A percentile compares a stretch with the other conserved stretches of the same genome.
Evolutionary conservation across 345 rosid species (phyloP).

Genomic region (Populus pruinosa): DNA sequence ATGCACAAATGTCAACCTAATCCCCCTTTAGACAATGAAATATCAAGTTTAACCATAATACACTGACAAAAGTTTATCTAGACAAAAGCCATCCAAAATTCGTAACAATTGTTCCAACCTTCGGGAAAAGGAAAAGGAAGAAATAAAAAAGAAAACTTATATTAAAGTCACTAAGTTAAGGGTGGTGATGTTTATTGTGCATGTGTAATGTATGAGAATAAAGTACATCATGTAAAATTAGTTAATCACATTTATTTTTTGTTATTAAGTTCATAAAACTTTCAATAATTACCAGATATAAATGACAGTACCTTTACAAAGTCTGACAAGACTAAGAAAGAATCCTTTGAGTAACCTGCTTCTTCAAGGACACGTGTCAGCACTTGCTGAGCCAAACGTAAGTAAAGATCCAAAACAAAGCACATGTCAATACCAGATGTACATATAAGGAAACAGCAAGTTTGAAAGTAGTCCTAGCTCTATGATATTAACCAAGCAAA

Average conservation of each 20-base stretch:
- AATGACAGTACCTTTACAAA: constrained; percentile 54
- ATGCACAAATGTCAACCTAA: neutral
- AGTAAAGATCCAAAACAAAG: neutral
- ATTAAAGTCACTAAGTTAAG: neutral
- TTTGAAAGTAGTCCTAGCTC: neutral
- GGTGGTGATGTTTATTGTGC: neutral
- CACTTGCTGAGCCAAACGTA: constrained; percentile 57
- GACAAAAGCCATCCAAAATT: neutral
- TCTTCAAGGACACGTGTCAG: constrained; percentile 66
- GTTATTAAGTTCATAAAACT: neutral
- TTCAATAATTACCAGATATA: neutral
- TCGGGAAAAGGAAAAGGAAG: neutral
- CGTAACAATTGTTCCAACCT: neutral
- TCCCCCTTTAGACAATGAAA: neutral
- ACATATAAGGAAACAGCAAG: neutral
- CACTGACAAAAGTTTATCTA: neutral
- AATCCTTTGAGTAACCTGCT: constrained; percentile 66
- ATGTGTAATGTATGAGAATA: neutral
- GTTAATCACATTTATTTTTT: neutral
- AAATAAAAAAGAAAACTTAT: too few species aligned
- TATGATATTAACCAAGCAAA: neutral
- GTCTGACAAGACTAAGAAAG: constrained; percentile 51
- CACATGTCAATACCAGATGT: neutral
- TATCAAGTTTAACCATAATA: neutral
- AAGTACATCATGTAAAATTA: neutral